These are phyloP conservation scores for Amoeboaphelidium occidentale DNA, from an alignment of 371 early-diverging fungal species.

Conservation along the genomic window DNA sequence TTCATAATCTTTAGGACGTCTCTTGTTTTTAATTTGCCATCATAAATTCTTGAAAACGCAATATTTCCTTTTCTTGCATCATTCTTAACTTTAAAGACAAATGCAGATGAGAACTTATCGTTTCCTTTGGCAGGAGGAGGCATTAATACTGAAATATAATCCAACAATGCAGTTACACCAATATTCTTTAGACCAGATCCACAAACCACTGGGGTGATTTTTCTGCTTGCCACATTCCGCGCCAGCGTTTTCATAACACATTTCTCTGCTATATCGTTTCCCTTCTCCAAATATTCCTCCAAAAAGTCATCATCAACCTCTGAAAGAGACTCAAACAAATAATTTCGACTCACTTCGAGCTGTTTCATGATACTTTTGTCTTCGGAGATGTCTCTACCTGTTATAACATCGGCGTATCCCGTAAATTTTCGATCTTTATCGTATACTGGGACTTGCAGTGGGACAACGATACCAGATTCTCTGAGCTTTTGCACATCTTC, in stretches of 20 bases:
- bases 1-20: neutral
- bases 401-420: no score
- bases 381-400: no score
- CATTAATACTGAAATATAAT: neutral
- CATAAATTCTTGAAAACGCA: neutral
- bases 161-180: neutral
- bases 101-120: neutral
- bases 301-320: no score
- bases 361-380: no score
- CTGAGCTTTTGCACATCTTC: neutral
- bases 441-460: no score
- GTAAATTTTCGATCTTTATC: no score
- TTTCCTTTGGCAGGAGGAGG: neutral
- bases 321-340: no score
- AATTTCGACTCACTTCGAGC: no score
- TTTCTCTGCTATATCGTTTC: conserved; percentile 11
- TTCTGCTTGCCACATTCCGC: conserved; percentile 50
- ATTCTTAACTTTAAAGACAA: neutral
- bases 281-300: no score
- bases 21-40: neutral
- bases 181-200: neutral
- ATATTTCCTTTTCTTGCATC: neutral
- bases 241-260: conserved; percentile 56
- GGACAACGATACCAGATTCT: no score
- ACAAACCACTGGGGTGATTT: neutral